Percentiles rank a stretch among this genome's conserved stretches.
phyloP scores from a whole-genome alignment of 164 flowering plant genomes.

The Magnolia changhungtana region DNA sequence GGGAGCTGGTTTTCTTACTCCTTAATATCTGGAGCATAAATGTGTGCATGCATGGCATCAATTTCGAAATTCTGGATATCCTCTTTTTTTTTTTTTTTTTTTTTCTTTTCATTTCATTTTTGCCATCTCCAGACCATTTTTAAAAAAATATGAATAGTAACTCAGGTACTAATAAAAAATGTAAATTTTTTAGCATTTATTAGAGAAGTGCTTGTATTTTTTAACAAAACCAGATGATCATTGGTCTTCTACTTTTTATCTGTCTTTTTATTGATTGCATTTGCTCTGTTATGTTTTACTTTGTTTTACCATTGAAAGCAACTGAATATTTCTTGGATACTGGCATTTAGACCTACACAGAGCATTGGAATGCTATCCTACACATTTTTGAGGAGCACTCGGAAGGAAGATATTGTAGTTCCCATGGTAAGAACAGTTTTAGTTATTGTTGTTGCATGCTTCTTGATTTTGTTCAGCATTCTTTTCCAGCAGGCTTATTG shows the following conservation, averaged over 20 bases:
- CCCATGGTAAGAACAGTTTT: constrained; percentile 60
- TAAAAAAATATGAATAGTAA: too few species aligned
- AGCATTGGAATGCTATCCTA: constrained; percentile 88
- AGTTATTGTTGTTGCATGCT: too few species aligned
- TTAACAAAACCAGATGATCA: not conserved
- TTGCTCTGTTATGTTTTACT: not conserved
- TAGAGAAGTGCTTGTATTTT: not conserved
- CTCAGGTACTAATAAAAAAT: not conserved
- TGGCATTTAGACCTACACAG: constrained; percentile 50
- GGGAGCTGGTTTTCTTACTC: too few species aligned
- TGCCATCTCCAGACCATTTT: too few species aligned
- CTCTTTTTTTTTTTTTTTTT: too few species aligned
- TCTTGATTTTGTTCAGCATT: too few species aligned
- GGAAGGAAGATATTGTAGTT: constrained; percentile 90
- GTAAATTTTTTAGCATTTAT: not conserved
- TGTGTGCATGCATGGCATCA: too few species aligned
- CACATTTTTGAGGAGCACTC: constrained; percentile 75
- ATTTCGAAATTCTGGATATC: too few species aligned
- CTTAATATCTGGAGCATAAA: too few species aligned
- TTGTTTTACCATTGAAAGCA: not conserved
- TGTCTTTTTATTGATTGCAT: not conserved
- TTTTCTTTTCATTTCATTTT: too few species aligned
- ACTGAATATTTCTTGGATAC: not conserved
- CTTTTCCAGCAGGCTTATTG: too few species aligned
- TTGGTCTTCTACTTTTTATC: not conserved